Base-by-base conservation (phyloP, 495 filamentous ascomycete genomes). In the Xylaria acuta region DNA sequence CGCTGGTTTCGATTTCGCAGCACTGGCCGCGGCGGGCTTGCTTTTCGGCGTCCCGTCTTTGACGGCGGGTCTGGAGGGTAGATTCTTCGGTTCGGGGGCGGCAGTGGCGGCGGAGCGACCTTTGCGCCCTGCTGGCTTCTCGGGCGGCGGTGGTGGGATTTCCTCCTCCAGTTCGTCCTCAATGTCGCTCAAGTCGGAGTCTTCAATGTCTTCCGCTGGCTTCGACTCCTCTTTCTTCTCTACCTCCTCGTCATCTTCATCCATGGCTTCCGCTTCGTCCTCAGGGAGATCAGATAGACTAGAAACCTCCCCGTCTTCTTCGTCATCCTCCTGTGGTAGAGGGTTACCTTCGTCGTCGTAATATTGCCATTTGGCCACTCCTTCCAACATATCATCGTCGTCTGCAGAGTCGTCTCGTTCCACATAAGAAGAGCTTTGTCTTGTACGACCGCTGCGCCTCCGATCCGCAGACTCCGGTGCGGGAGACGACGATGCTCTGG, bases 311-410 rank as follows among this genome's bases (percentile, higher is more conserved):
- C 74, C 76, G 38, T 60, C 70, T 25, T 64, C 70, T 32, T 72
- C 73, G 54, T 77, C 77, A 34, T 76, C 69, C 18, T 77, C 76
- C 14, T 73, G 69, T 47, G 67, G 3, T 30, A 74, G 69, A 16
- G 63, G 63, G 32, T 77, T 78, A 16, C 74, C 77, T 5, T 71
- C 70, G 3, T 78, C 74, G 38, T 82, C 76, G 30, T 79, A 80
- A 66, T 89, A 89, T 32, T 86, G 84, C 87, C 87, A 89, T 77
- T 82, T 76, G 4, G 87, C 85, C 12, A 89, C 87, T 8, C 87
- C 87, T 45, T 84, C 83, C 30, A 85, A 74, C 87, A 89, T 89
- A 70, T 89, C 87, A 78, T 88, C 83, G 45, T 89, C 88, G 59
- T 87, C 86, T 41, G 86, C 86, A 4, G 80, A 81, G 41, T 81